These are phyloP conservation scores for Carex arenaria DNA, from an alignment of 202 grass and related monocot genomes.

Conservation along the genomic window DNA sequence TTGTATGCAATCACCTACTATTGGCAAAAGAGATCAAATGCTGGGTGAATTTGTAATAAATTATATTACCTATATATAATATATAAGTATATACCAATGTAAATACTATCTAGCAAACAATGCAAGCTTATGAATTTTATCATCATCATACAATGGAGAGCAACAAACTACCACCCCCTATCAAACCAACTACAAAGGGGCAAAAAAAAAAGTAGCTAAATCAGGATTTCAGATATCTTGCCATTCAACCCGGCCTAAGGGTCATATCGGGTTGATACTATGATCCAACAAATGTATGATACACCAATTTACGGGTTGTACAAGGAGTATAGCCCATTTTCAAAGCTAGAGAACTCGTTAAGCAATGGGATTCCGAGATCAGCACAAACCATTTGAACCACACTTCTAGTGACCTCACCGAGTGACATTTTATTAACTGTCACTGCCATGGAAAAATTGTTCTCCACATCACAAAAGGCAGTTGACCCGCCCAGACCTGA, in stretches of 20 bases:
- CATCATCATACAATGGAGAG: background rate
- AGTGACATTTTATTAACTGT: slow-evolving; percentile 90
- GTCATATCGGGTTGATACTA: slow-evolving; percentile 53
- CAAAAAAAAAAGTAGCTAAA: background rate
- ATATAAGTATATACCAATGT: background rate
- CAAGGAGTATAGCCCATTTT: slow-evolving; percentile 43
- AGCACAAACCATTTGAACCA: slow-evolving; percentile 67
- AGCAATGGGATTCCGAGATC: slow-evolving; percentile 69
- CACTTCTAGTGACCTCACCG: slow-evolving; percentile 54
- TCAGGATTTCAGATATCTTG: background rate
- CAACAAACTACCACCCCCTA: background rate
- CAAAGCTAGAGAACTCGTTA: slow-evolving; percentile 59
- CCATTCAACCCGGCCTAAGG: slow-evolving; percentile 14
- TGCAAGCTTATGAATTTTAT: background rate
- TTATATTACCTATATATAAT: slow-evolving; percentile 1
- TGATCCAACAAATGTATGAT: too few relatives aligned
- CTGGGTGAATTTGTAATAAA: background rate
- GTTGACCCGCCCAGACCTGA: slow-evolving; percentile 85
- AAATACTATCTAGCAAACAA: background rate
- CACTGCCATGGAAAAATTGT: slow-evolving; percentile 69
- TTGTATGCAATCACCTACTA: background rate
- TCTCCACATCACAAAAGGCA: slow-evolving; percentile 62
- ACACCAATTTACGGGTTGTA: too few relatives aligned
- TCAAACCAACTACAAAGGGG: background rate
- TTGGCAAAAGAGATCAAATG: background rate